Evolutionary conservation across 371 early-diverging fungal genomes (phyloP).

Genomic region (Apophysomyces sp.): DNA sequence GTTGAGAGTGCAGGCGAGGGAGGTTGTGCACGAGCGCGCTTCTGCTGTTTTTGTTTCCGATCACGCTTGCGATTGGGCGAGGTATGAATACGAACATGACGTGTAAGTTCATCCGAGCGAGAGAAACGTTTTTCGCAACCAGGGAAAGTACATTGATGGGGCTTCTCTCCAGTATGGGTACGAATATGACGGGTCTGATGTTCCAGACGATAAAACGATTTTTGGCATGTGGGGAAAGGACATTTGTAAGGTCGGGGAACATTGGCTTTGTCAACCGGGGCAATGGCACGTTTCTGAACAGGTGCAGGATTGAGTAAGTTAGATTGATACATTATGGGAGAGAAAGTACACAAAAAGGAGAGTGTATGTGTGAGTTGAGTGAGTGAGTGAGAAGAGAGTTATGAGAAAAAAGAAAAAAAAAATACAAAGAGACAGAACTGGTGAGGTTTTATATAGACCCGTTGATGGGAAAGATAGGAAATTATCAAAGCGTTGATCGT

Average conservation of each 20-base stretch:
- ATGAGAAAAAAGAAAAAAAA: not conserved
- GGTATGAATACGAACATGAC: slow-evolving; percentile 79
- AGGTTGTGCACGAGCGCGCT: not conserved
- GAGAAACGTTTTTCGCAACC: slow-evolving; percentile 87
- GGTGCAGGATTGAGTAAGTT: slow-evolving; percentile 11
- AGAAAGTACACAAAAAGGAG: not conserved
- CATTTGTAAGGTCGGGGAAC: slow-evolving; percentile 66
- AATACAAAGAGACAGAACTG: slow-evolving; percentile 5
- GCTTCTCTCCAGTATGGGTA: slow-evolving; percentile 92
- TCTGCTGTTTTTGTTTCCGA: slow-evolving; percentile 15
- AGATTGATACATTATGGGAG: slow-evolving; percentile 11
- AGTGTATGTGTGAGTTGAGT: slow-evolving; percentile 1
- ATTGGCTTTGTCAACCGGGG: slow-evolving; percentile 36
- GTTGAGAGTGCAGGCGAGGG: slow-evolving; percentile 43
- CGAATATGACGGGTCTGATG: slow-evolving; percentile 87
- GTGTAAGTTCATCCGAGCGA: slow-evolving; percentile 87
- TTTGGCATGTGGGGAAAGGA: slow-evolving; percentile 56
- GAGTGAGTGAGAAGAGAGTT: slow-evolving; percentile 2
- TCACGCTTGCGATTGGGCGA: slow-evolving; percentile 39
- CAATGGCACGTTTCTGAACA: slow-evolving; percentile 24
- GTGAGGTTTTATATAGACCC: slow-evolving; percentile 1
- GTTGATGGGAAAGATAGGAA: not conserved
- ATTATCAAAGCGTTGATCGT: not conserved
- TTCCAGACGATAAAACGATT: slow-evolving; percentile 72
- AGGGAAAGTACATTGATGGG: slow-evolving; percentile 78